These are phyloP conservation scores for Ormosia semicastrata DNA, from an alignment of 306 rosid genomes.

Conservation along the genomic window DNA sequence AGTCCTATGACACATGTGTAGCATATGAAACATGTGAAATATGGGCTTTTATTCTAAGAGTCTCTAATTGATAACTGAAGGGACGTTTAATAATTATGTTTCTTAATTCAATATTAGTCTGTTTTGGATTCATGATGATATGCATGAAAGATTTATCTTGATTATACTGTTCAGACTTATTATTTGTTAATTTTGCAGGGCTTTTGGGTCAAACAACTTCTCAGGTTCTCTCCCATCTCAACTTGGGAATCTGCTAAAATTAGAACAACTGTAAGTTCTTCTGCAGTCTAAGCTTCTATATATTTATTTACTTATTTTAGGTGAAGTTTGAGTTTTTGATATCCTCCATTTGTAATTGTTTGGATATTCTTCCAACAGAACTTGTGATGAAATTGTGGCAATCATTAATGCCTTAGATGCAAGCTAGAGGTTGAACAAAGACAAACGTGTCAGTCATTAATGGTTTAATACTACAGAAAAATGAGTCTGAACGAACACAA, in stretches of 20 bases:
- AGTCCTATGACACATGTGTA: no score
- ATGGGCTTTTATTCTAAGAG: no score
- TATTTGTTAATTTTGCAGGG: constrained; percentile 40
- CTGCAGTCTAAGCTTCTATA: not conserved
- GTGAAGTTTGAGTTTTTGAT: not conserved
- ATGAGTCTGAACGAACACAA: not conserved
- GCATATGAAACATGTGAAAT: no score
- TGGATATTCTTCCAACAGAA: not conserved
- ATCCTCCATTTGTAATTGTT: not conserved
- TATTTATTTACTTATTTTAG: not conserved
- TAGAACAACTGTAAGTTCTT: constrained; percentile 58
- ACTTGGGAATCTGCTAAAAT: constrained; percentile 56
- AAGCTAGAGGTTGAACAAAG: not conserved
- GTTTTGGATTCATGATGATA: no score
- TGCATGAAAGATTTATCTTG: no score
- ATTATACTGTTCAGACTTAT: not conserved
- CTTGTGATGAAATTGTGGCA: not conserved
- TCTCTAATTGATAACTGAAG: no score
- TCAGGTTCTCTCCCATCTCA: constrained; percentile 74
- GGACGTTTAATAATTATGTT: no score
- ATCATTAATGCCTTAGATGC: constrained; percentile 1
- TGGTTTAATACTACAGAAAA: not conserved
- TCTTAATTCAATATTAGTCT: no score
- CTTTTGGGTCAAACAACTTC: constrained; percentile 60
- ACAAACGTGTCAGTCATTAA: not conserved